A percentile compares a stretch with the other conserved stretches of the same genome.
Conservation (phyloP, 148 eudicot genomes). For the Vaccinium myrtillus region DNA sequence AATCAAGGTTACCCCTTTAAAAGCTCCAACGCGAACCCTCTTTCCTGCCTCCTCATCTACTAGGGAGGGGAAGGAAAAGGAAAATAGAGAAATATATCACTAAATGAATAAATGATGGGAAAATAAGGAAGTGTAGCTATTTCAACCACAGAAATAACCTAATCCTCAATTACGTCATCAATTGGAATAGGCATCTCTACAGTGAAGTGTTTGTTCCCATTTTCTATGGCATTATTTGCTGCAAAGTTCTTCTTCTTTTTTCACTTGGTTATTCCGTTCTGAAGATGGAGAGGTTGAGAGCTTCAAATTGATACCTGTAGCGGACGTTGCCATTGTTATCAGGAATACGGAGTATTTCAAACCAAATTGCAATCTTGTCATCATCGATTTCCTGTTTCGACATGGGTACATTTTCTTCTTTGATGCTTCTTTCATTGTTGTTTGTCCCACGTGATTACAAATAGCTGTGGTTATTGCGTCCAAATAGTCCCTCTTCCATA, state of each 20-base stretch:
- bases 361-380: slow-evolving; percentile 80
- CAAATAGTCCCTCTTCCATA: neutral
- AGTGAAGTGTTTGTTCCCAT: slow-evolving; percentile 11
- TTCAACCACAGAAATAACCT: neutral
- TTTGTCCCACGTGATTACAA: neutral
- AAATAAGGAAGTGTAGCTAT: no score
- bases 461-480: neutral
- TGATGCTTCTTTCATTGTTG: neutral
- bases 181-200: neutral
- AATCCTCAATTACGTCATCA: neutral
- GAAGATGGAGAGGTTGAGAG: slow-evolving; percentile 18
- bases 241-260: no score
- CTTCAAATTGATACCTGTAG: slow-evolving; percentile 68
- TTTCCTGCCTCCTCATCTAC: neutral
- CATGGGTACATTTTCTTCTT: slow-evolving; percentile 62
- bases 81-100: slow-evolving; percentile 40
- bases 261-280: no score
- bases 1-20: slow-evolving; percentile 52
- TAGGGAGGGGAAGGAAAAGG: neutral
- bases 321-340: slow-evolving; percentile 60
- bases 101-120: neutral
- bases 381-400: slow-evolving; percentile 88
- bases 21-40: neutral
- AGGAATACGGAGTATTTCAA: slow-evolving; percentile 57
- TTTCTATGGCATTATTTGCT: no score